Base-by-base conservation (phyloP, 768 basidiomycete genomes). In the Sarcodon sp. region DNA sequence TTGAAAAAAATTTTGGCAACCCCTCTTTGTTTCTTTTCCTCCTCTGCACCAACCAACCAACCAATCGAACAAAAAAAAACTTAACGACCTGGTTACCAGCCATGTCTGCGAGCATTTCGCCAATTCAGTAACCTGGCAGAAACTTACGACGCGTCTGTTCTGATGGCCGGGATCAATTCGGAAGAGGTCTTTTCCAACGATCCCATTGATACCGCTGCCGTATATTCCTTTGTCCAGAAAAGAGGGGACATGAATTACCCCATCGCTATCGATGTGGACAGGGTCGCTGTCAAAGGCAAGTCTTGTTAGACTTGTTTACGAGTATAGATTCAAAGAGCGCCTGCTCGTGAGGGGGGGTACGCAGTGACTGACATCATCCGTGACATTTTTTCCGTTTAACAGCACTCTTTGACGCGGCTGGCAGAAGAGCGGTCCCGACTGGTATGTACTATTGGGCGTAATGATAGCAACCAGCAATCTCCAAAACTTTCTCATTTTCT, bases 151-250 rank as follows among this genome's bases (percentile, higher is more conserved):
- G 50, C 54, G 33, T 51, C 55, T 13, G 53, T 60, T 48, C 57
- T 60, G 43, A 54, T 62, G 16, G 56, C 60, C 57, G 56, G 57
- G 27, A 60, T 57, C 55, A 60, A 60, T 44, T 51, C 57, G 52
- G 61, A 62, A 46, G 59, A 57, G 13, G 60, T 62, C 41, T 62
- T 60, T 57, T 59, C 57, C 33, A 52, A 56, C 32, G 50, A 55
- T 6, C 51, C 53, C 15, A 58, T 56, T 32, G 55, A 62, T 53
- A 50, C 54, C 44, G 41, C 51, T 27, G 53, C 54, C 6, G 53
- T 62, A 45, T 56, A 51, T 47, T 34, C 43, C 33, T 62, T 62
- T 52, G 47, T 62, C 38, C 44, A 53, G 10, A 39, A 47, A 9
- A 54, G 59, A 44, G 39, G 45, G 35, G 56, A 62, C 48, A 59